phyloP scores from a whole-genome alignment of 2,329 filamentous ascomycete species.

The Paraconiothyrium brasiliense region DNA sequence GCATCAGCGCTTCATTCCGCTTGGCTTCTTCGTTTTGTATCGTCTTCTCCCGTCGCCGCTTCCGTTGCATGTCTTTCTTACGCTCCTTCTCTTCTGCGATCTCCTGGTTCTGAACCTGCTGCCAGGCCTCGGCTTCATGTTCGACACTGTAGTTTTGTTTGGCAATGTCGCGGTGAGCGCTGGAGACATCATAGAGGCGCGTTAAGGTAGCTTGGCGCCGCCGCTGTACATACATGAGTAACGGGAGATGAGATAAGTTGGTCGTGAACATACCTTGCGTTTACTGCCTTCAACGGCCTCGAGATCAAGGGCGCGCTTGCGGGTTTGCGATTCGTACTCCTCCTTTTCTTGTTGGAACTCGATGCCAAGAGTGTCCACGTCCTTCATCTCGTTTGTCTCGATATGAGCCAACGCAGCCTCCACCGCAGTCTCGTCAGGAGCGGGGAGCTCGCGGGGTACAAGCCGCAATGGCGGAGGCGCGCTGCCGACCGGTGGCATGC shows the following conservation, averaged over 20 bases:
- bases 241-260: neutral
- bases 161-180: constrained; percentile 73
- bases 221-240: constrained; percentile 59
- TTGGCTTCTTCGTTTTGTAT: constrained; percentile 88
- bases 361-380: constrained; percentile 64
- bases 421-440: constrained; percentile 70
- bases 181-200: constrained; percentile 67
- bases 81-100: constrained; percentile 95
- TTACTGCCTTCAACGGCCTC: constrained; percentile 70
- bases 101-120: constrained; percentile 89
- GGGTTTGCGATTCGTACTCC: constrained; percentile 63
- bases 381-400: constrained; percentile 65
- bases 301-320: constrained; percentile 76
- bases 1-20: constrained; percentile 79
- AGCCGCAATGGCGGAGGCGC: constrained; percentile 26
- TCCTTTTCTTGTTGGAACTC: constrained; percentile 61
- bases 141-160: constrained; percentile 79
- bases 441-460: constrained; percentile 39
- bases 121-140: constrained; percentile 81
- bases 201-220: constrained; percentile 65
- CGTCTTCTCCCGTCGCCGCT: constrained; percentile 92
- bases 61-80: constrained; percentile 99
- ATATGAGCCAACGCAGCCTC: constrained; percentile 70
- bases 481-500: constrained; percentile 32
- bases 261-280: constrained; percentile 61